Evolutionary conservation across 306 rosid genomes (phyloP), one percentile per base, ranked within the genome.

Genomic region (Abrus precatorius): DNA sequence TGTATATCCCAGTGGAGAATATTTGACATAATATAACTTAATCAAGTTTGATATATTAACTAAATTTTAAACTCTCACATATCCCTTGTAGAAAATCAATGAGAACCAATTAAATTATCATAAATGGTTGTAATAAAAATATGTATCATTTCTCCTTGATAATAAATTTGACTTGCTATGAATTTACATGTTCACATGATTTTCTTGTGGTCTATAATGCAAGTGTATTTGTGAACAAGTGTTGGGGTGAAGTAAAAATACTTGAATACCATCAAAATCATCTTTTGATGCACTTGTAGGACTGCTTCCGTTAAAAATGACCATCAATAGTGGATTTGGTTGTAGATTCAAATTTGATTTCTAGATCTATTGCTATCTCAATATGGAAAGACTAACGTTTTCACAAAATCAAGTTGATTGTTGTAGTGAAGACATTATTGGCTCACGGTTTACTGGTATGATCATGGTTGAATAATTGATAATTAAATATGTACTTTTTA

Each of bases 331-430:
- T 75, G 48, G 44, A 50, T 75, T 68, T 52, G n/a, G 57, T 59
- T 36, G 54, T 64, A 36, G 30, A 29, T 72, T 63, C 10, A 49
- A 45, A 45, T 68, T 56, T 71, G 67, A 71, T 55, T 71, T 76
- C 69, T 32, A 10, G 12, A 43, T 78, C 56, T 82, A 9, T 82
- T 66, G 64, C 36, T 66, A 69, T 76, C 78, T 69, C 36, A 53
- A 54, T 44, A 43, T 71, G 70, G 69, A 57, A 48, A 69, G 32
- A 45, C 44, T 6, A 6, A 56, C 33, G 60, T 4, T 64, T 65
- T 69, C 8, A 59, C 12, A n/a, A 77, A 30, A 8, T 27, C 27
- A 9, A 13, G 55, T 10, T 56, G n/a, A 4, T 77, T n/a, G n/a
- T 29, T 55, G 75, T 34, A 14, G 41, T 32, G 30, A 56, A 63